phyloP scores from a whole-genome alignment of 2,329 filamentous ascomycete genomes.

The Ilyonectria mors-panacis region DNA sequence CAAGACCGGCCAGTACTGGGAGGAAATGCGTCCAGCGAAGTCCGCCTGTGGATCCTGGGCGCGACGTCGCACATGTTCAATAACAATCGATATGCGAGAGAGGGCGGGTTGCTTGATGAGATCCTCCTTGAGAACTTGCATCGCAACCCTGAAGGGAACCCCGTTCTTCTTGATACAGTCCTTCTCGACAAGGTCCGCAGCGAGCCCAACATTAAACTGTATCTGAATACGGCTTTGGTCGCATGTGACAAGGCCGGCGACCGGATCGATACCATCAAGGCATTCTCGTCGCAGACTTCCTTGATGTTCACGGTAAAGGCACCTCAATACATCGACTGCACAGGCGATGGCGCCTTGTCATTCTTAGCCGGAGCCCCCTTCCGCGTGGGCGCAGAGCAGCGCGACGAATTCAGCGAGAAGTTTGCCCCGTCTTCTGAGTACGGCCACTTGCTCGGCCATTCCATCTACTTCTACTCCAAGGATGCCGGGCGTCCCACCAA shows the following conservation, averaged over 20 bases:
- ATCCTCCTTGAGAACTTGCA: constrained; percentile 45
- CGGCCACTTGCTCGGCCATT: constrained; percentile 46
- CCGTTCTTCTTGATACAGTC: constrained; percentile 44
- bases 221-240: constrained; percentile 43
- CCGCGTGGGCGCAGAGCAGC: constrained; percentile 42
- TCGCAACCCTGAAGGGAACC: constrained; percentile 46
- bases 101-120: constrained; percentile 46
- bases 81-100: constrained; percentile 46
- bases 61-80: constrained; percentile 49
- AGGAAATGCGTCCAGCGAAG: constrained; percentile 45
- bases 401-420: constrained; percentile 43
- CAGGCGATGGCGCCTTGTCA: constrained; percentile 43
- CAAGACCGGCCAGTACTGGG: constrained; percentile 45
- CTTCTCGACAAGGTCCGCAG: constrained; percentile 44
- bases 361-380: constrained; percentile 46
- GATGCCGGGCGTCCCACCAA: constrained; percentile 40
- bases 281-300: constrained; percentile 45
- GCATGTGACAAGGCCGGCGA: constrained; percentile 41
- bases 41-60: constrained; percentile 45
- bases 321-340: constrained; percentile 43
- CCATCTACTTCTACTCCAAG: constrained; percentile 48
- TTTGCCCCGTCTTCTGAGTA: constrained; percentile 45
- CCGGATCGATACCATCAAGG: constrained; percentile 39
- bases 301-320: constrained; percentile 50
- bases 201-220: constrained; percentile 43